A percentile compares a stretch with the other conserved stretches of the same genome.
These are phyloP conservation scores for Gloeostereum incarnatum DNA, from an alignment of 768 basidiomycete species.

Conservation along the genomic window DNA sequence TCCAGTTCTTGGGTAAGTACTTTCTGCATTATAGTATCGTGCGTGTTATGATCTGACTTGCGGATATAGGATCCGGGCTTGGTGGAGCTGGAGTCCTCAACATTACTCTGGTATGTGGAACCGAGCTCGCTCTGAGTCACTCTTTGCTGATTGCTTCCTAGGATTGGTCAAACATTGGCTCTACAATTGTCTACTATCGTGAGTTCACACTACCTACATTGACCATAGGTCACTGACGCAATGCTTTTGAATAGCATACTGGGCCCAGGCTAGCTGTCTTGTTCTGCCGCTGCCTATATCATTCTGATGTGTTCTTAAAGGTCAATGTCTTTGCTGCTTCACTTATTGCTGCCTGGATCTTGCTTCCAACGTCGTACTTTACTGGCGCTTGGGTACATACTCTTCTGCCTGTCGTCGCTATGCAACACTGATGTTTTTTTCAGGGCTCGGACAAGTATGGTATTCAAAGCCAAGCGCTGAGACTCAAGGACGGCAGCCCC, in stretches of 20 bases:
- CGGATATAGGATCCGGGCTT: conserved; percentile 11
- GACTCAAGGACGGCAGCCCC: conserved; percentile 9
- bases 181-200: conserved; percentile 13
- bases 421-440: no score
- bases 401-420: no score
- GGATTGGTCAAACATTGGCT: conserved; percentile 17
- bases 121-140: no score
- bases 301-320: no score
- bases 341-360: conserved; percentile 15
- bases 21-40: not conserved
- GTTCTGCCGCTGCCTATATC: no score
- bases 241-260: no score
- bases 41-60: conserved; percentile 5
- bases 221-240: no score
- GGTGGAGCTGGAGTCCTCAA: conserved; percentile 15
- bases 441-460: conserved; percentile 13
- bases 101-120: conserved; percentile 13
- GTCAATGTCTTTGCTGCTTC: conserved; percentile 13
- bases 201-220: no score
- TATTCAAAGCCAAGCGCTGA: conserved; percentile 12
- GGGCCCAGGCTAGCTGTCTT: no score
- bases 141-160: no score
- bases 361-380: conserved; percentile 13
- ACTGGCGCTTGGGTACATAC: conserved; percentile 14
- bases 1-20: conserved; percentile 7